Evolutionary conservation across 2,329 filamentous ascomycete species (phyloP).

Genomic region (Clarireedia monteithiana): DNA sequence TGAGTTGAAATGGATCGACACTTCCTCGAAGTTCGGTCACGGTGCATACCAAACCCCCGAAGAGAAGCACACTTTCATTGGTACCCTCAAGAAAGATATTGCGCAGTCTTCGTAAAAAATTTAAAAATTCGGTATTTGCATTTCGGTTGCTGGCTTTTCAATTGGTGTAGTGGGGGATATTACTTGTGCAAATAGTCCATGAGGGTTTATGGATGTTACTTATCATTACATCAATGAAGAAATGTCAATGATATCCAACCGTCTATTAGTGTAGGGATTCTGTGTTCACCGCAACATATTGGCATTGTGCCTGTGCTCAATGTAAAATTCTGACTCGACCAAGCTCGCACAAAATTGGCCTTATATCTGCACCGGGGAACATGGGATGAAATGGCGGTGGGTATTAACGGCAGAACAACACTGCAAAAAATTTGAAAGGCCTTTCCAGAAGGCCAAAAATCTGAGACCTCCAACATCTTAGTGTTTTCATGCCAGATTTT

Average conservation of each 20-base stretch:
- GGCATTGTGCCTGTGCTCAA: too few relatives aligned
- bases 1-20: conserved; percentile 99
- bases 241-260: conserved; percentile 18
- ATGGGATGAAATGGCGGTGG: too few relatives aligned
- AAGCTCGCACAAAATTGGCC: too few relatives aligned
- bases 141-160: conserved; percentile 23
- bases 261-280: too few relatives aligned
- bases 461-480: too few relatives aligned
- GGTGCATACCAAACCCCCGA: conserved; percentile 97
- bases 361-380: too few relatives aligned
- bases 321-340: too few relatives aligned
- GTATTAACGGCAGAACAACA: too few relatives aligned
- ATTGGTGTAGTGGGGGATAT: conserved; percentile 25
- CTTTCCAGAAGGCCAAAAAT: too few relatives aligned
- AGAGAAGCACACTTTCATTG: conserved; percentile 97
- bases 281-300: too few relatives aligned
- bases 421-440: too few relatives aligned
- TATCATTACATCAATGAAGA: conserved; percentile 25
- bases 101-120: conserved; percentile 42
- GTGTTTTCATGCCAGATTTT: too few relatives aligned
- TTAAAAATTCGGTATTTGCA: conserved; percentile 28
- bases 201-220: conserved; percentile 13
- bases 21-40: conserved; percentile 99
- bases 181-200: conserved; percentile 23
- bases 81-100: conserved; percentile 96